Percentiles rank a stretch among this genome's conserved stretches.
phyloP scores from a whole-genome alignment of 495 filamentous ascomycete genomes.

The Aspergillus sparsus region DNA sequence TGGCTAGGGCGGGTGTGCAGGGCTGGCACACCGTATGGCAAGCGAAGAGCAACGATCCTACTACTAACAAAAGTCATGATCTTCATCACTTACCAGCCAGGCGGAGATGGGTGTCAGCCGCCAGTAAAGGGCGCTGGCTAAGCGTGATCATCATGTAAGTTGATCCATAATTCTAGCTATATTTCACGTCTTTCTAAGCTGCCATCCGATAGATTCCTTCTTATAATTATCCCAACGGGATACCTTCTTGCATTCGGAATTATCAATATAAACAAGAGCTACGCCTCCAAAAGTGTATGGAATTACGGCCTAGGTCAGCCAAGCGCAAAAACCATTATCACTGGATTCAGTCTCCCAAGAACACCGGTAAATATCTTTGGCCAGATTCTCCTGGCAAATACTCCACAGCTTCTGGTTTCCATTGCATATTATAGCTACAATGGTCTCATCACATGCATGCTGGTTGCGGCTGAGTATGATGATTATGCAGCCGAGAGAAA shows the following conservation, averaged over 20 bases:
- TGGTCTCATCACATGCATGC: constrained; percentile 37
- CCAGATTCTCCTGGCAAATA: constrained; percentile 23
- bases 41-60: neutral
- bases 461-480: constrained; percentile 31
- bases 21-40: neutral
- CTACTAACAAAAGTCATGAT: neutral
- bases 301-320: too few relatives aligned
- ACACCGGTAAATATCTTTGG: neutral
- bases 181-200: neutral
- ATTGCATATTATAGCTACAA: constrained; percentile 42
- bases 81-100: neutral
- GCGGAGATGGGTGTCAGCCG: constrained; percentile 11
- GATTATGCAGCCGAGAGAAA: constrained; percentile 30
- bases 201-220: constrained; percentile 3
- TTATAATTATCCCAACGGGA: neutral
- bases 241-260: too few relatives aligned
- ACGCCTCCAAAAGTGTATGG: too few relatives aligned
- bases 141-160: constrained; percentile 5
- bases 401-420: constrained; percentile 35
- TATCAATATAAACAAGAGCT: too few relatives aligned
- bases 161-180: too few relatives aligned
- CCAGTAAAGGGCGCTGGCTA: constrained; percentile 8
- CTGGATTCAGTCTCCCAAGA: neutral
- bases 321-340: neutral
- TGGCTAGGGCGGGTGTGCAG: neutral